Evolutionary conservation across 768 basidiomycete genomes (phyloP), one percentile per base, ranked within the genome.

Genomic region (Phlebiopsis gigantea): DNA sequence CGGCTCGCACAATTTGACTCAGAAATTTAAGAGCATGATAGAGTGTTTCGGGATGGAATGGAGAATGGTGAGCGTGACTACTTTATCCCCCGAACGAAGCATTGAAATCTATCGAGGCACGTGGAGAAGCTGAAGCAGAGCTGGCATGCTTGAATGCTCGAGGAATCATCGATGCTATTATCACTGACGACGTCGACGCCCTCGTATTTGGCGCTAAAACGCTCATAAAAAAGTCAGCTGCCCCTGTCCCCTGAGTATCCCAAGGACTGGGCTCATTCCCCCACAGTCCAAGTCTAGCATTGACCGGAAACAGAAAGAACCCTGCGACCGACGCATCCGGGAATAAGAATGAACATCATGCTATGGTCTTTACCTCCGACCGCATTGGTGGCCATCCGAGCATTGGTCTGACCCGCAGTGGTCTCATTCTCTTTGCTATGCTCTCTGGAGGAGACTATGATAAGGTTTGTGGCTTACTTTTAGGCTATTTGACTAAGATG

Each of bases 51-150:
- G 65, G 10, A 61, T 67, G 50, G 67, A 66, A 10, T 69, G 68
- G 65, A 52, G 65, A 25, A 61, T 63, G 68, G 69, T 68, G 24
- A 9, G 61, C 59, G 7, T 12, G 22, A 29, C 31, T 17, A 25
- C 14, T 42, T 45, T n/a, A 26, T 22, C 17, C 5, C 29, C 34
- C 5, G 1, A 5, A 42, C 24, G 21, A 53, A 2, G 10, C n/a
- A 15, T 19, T 42, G 22, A 53, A 17, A 19, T 44, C 34, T 39
- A 17, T 46, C 1, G 46, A 77, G 75, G 77, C 78, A 5, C 70
- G 70, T 10, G 78, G 77, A 25, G 77, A 79, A 64, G 79, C 78
- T 1, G 78, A 80, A 57, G 78, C 79, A 0, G 77, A 81, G 57
- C 71, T 80, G 1, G 78, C 77, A 1, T 60, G 67, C 10, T 73